These are phyloP conservation scores for Pseudevernia furfuracea DNA, from an alignment of 495 filamentous ascomycete species.

Conservation along the genomic window DNA sequence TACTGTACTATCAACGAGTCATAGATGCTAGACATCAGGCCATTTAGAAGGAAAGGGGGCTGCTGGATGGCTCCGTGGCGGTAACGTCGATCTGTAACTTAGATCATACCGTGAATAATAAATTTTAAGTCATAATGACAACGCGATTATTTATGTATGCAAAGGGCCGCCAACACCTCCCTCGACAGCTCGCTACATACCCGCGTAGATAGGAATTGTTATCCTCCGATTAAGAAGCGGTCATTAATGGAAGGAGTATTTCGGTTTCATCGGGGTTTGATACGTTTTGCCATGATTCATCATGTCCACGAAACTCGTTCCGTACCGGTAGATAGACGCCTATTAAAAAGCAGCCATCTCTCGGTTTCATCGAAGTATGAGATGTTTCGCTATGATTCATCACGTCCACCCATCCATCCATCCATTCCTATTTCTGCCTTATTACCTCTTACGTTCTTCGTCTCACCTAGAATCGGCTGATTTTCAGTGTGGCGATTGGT, in stretches of 20 bases:
- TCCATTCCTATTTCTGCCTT: not conserved
- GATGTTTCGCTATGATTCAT: not conserved
- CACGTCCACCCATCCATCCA: not conserved
- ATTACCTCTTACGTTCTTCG: not conserved
- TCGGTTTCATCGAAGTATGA: not conserved
- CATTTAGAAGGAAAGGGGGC: not conserved
- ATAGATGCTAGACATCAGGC: not conserved
- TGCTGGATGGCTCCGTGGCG: not conserved
- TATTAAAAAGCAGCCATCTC: not conserved
- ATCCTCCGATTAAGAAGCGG: not conserved
- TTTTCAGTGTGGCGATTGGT: not conserved
- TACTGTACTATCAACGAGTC: not conserved
- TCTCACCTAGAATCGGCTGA: not conserved
- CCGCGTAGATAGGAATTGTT: not conserved
- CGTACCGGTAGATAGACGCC: no score
- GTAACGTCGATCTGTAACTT: not conserved
- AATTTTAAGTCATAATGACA: no score
- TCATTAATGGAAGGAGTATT: no score
- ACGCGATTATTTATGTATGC: no score
- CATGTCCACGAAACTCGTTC: no score
- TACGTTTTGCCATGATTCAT: no score
- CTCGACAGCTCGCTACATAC: not conserved
- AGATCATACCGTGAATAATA: no score
- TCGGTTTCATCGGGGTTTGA: no score
- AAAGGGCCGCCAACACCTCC: not conserved